A percentile compares a stretch with the other conserved stretches of the same genome.
Conservation (phyloP, 1,284 basidiomycete species). For the Sporisorium exsertum region DNA sequence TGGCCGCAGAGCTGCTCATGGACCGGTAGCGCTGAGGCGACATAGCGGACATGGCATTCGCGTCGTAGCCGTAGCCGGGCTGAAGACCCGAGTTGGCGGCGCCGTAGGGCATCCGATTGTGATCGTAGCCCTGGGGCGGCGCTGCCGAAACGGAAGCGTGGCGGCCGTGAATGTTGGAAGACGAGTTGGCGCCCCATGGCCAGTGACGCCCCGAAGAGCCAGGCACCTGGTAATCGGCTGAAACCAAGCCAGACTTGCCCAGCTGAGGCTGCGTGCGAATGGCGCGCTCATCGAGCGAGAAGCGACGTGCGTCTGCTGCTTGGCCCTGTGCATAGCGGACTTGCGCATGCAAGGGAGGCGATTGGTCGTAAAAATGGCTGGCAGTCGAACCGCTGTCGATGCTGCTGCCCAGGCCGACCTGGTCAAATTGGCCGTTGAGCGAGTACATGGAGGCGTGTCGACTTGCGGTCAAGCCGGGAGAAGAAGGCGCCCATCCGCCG, state of each 20-base stretch:
- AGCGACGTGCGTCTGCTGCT: constrained; percentile 45
- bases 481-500: constrained; percentile 49
- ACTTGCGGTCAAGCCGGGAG: constrained; percentile 43
- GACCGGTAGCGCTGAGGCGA: constrained; percentile 52
- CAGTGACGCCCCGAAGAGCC: constrained; percentile 48
- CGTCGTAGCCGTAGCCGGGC: constrained; percentile 42
- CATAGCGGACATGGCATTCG: constrained; percentile 42
- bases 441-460: constrained; percentile 54
- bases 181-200: constrained; percentile 46
- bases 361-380: constrained; percentile 51
- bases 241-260: constrained; percentile 46
- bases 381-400: constrained; percentile 45
- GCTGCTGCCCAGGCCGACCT: constrained; percentile 45
- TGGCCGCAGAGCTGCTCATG: constrained; percentile 52
- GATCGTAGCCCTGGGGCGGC: constrained; percentile 45
- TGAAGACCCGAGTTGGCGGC: constrained; percentile 37
- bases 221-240: constrained; percentile 46
- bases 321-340: constrained; percentile 48
- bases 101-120: constrained; percentile 47
- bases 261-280: constrained; percentile 47
- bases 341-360: constrained; percentile 48
- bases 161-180: constrained; percentile 38
- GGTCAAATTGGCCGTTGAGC: constrained; percentile 52
- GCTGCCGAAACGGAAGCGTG: constrained; percentile 52
- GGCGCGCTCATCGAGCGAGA: constrained; percentile 51